phyloP scores from a whole-genome alignment of 345 rosid species.

The Aquilaria sinensis region DNA sequence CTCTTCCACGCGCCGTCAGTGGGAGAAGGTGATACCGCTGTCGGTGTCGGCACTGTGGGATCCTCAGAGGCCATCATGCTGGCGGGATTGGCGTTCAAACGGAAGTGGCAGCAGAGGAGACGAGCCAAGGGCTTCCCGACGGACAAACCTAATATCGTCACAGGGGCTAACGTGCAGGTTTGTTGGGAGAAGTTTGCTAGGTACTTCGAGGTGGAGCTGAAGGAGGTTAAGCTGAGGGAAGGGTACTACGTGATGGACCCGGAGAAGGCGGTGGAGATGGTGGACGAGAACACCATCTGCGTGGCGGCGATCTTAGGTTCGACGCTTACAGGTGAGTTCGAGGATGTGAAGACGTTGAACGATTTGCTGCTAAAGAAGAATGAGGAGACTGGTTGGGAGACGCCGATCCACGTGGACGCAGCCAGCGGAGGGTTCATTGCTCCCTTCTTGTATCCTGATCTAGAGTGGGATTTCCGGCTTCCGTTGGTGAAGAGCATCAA shows the following conservation, averaged over 20 bases:
- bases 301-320: slow-evolving; percentile 64
- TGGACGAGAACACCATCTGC: slow-evolving; percentile 61
- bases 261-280: slow-evolving; percentile 47
- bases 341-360: slow-evolving; percentile 55
- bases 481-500: slow-evolving; percentile 54
- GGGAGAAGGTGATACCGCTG: slow-evolving; percentile 47
- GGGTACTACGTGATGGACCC: slow-evolving; percentile 66
- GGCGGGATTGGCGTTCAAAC: slow-evolving; percentile 59
- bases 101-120: slow-evolving; percentile 58
- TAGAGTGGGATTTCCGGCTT: slow-evolving; percentile 60
- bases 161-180: slow-evolving; percentile 65
- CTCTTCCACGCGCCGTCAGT: slow-evolving; percentile 35
- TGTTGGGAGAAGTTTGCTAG: slow-evolving; percentile 73
- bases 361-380: slow-evolving; percentile 43
- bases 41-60: slow-evolving; percentile 59
- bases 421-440: slow-evolving; percentile 65
- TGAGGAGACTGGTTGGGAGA: slow-evolving; percentile 51
- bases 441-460: slow-evolving; percentile 51
- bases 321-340: slow-evolving; percentile 61
- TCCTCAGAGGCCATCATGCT: slow-evolving; percentile 66
- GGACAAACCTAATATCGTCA: slow-evolving; percentile 60
- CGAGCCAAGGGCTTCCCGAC: slow-evolving; percentile 36
- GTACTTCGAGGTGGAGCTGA: slow-evolving; percentile 63
- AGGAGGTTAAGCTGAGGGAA: slow-evolving; percentile 52
- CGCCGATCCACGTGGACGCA: slow-evolving; percentile 60